phyloP scores from a whole-genome alignment of 2,329 filamentous ascomycete genomes.

The Dothistroma pini region DNA sequence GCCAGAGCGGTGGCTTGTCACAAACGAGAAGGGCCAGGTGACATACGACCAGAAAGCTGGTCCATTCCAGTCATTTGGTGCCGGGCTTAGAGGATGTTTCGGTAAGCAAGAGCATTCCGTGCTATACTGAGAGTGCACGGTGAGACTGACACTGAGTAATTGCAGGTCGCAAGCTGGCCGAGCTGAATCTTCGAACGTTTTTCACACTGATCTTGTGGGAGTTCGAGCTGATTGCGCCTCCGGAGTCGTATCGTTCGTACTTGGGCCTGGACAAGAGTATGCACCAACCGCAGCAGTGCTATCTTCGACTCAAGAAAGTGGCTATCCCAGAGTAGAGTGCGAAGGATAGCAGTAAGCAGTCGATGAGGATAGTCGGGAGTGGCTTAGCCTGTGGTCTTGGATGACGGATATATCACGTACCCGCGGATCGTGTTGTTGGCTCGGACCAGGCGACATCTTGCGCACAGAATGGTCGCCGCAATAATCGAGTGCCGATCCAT shows the following conservation, averaged over 20 bases:
- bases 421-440: too few species aligned
- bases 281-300: conserved; percentile 29
- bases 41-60: conserved; percentile 37
- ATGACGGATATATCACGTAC: too few species aligned
- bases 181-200: conserved; percentile 29
- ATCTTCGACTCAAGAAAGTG: conserved; percentile 20
- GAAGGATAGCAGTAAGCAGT: too few species aligned
- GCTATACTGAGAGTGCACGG: neutral
- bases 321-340: neutral
- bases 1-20: conserved; percentile 41
- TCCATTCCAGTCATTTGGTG: conserved; percentile 37
- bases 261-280: conserved; percentile 29
- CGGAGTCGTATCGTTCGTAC: conserved; percentile 23
- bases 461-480: too few species aligned
- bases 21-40: conserved; percentile 27
- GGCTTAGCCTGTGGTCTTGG: too few species aligned
- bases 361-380: too few species aligned
- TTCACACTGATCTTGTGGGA: conserved; percentile 34
- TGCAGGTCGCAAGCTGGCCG: conserved; percentile 21
- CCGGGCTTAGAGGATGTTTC: conserved; percentile 38
- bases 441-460: too few species aligned
- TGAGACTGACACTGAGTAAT: neutral
- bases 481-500: too few species aligned
- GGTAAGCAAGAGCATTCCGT: conserved; percentile 22
- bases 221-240: conserved; percentile 28